phyloP scores from a whole-genome alignment of 2,329 filamentous ascomycete genomes.

The Neofusicoccum ribis region DNA sequence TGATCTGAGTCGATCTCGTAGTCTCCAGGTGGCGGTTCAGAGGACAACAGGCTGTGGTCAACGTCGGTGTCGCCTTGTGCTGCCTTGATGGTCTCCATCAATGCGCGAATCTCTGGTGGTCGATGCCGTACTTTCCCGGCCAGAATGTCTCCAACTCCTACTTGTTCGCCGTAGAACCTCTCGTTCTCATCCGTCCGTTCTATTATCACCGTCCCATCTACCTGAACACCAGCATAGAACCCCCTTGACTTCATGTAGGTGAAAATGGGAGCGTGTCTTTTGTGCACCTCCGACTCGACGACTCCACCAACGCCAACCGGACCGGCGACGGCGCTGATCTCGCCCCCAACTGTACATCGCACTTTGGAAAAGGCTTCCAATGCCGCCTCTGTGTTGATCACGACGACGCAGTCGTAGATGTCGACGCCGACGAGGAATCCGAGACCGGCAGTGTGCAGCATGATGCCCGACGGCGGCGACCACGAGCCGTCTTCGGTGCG shows the following conservation, averaged over 20 bases:
- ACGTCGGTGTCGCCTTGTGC: conserved; percentile 81
- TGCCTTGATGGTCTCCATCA: conserved; percentile 83
- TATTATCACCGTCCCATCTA: conserved; percentile 84
- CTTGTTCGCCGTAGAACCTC: conserved; percentile 72
- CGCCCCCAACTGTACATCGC: conserved; percentile 76
- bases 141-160: conserved; percentile 64
- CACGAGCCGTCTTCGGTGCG: conserved; percentile 83
- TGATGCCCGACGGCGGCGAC: conserved; percentile 87
- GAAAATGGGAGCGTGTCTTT: conserved; percentile 70
- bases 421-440: conserved; percentile 91
- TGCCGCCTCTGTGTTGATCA: conserved; percentile 84
- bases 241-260: conserved; percentile 88
- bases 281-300: conserved; percentile 68
- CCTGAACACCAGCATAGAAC: conserved; percentile 81
- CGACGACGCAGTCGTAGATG: conserved; percentile 92
- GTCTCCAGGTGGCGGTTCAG: conserved; percentile 76
- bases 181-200: conserved; percentile 88
- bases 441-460: conserved; percentile 84
- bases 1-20: conserved; percentile 56
- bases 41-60: conserved; percentile 66
- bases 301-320: conserved; percentile 76
- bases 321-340: conserved; percentile 74
- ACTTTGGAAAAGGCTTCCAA: conserved; percentile 81
- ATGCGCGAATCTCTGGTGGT: conserved; percentile 57
- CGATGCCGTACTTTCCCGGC: conserved; percentile 59